Conservation (phyloP, 2,329 filamentous ascomycete genomes). For the Fusarium sp. region DNA sequence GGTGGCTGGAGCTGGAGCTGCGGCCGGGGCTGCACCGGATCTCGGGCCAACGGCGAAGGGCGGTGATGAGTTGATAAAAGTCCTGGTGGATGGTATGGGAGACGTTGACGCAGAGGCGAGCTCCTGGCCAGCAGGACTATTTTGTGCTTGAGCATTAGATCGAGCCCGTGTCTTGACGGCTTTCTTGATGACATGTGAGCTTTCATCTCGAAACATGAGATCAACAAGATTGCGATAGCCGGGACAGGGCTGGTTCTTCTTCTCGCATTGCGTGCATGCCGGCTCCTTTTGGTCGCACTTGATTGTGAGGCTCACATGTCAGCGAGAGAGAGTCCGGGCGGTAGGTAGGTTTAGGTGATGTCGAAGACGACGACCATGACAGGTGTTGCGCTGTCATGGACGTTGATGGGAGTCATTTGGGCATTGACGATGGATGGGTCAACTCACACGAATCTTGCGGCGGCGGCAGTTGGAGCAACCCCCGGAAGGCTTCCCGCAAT, state of each 20-base stretch:
- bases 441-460: conserved; percentile 68
- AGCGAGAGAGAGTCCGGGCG: conserved; percentile 10
- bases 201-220: conserved; percentile 71
- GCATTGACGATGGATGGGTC: background rate
- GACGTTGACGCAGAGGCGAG: conserved; percentile 37
- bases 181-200: conserved; percentile 67
- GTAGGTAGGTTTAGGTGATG: conserved; percentile 4
- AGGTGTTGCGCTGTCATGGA: background rate
- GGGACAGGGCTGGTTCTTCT: conserved; percentile 65
- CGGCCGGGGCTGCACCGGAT: background rate
- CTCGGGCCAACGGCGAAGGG: conserved; percentile 17
- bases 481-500: conserved; percentile 69
- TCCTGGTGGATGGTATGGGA: conserved; percentile 20
- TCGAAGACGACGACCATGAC: background rate
- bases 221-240: conserved; percentile 69
- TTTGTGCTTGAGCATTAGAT: conserved; percentile 43
- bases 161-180: conserved; percentile 55
- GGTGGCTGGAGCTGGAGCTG: conserved; percentile 3
- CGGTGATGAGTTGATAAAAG: conserved; percentile 19
- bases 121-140: conserved; percentile 27
- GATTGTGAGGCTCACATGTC: conserved; percentile 10
- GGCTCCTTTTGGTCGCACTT: conserved; percentile 68
- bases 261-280: conserved; percentile 67
- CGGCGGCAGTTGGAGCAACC: conserved; percentile 68
- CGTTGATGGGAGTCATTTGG: conserved; percentile 6